phyloP scores from a whole-genome alignment of 1,284 basidiomycete genomes.

The Polyporus tsugae region DNA sequence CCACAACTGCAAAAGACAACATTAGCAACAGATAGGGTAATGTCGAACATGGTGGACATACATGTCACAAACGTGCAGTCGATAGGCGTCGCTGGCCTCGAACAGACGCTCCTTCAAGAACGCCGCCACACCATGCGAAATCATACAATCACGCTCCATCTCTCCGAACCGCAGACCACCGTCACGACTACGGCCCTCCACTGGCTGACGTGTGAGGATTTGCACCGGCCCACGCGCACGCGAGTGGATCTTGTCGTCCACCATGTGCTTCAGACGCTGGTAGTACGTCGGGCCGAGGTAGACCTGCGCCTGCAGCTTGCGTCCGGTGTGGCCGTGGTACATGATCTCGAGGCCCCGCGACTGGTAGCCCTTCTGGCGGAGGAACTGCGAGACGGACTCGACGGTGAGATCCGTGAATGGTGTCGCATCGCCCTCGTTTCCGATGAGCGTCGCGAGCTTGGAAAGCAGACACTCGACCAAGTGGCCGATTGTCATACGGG shows the following conservation, averaged over 20 bases:
- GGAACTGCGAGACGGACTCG: slow-evolving; percentile 88
- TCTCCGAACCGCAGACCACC: slow-evolving; percentile 99
- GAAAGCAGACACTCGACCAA: slow-evolving; percentile 98
- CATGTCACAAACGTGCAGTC: slow-evolving; percentile 96
- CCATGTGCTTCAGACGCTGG: slow-evolving; percentile 99
- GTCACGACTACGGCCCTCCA: slow-evolving; percentile 99
- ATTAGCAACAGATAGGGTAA: slow-evolving; percentile 15
- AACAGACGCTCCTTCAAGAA: slow-evolving; percentile 97
- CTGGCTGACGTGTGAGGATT: slow-evolving; percentile 97
- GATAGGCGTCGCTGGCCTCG: slow-evolving; percentile 94
- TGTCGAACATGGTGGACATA: slow-evolving; percentile 48
- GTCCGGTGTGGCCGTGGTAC: slow-evolving; percentile 98
- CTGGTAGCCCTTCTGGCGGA: slow-evolving; percentile 90
- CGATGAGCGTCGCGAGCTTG: slow-evolving; percentile 96
- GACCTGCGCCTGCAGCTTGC: slow-evolving; percentile 96
- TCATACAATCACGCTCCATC: slow-evolving; percentile 99
- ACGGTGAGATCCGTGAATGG: slow-evolving; percentile 99
- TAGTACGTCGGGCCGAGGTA: slow-evolving; percentile 99
- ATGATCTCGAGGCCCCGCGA: slow-evolving; percentile 97
- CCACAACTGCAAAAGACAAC: slow-evolving; percentile 71
- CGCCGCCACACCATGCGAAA: slow-evolving; percentile 97
- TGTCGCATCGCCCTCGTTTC: slow-evolving; percentile 97
- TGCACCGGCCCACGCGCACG: slow-evolving; percentile 97
- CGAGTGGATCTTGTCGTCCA: slow-evolving; percentile 99
- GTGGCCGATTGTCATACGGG: slow-evolving; percentile 99